Base-by-base conservation (phyloP, 129 eudicot species). In the Silybum marianum region DNA sequence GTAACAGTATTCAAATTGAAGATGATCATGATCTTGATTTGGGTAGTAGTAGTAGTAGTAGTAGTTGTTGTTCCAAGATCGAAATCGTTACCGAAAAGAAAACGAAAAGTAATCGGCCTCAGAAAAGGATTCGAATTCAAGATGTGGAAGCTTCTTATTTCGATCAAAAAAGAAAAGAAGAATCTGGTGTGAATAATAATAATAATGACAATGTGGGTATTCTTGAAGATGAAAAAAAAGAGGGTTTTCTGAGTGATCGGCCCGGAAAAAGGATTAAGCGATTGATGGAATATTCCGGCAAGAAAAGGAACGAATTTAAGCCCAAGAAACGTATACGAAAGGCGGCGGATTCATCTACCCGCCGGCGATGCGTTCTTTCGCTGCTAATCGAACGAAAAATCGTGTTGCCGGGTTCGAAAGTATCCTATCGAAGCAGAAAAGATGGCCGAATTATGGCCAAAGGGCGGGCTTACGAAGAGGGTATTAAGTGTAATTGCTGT, bases 401-500 rank as follows among this genome's bases (percentile, higher is more conserved):
- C 18, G 77, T 90, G 76, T 7, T 58, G 25, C 73, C 73, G 6
- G 79, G 93, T 81, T 39, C 84, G 16, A 83, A 79, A 78, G 93
- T 93, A 24, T 63, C 70, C 3, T 90, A 93, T 75, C 82, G 77
- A 25, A 65, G 62, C 2, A 81, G 75, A 51, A 82, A 71, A 54
- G 87, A 91, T 14, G 71, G 85, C 18, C 25, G 60, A 21, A 25
- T 40, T 2, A 78, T 81, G 58, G 82, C 78, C 10, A 84, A 81
- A 84, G 98, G 98, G 8, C 44, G 81, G 28, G 72, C 84, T 66
- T 86, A 84, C 14, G 87, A 86, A 34, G 88, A 86, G 11, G 96
- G 98, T 51, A 93, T 93, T 26, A 79, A 76, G 71, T 93, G 98
- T 66, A 84, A 78, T 84, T 93, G 98, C 32, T 93, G 98, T 75